Percentiles rank a stretch among this genome's conserved stretches.
phyloP scores from a whole-genome alignment of 768 basidiomycete species.

The Podaxis sp. region DNA sequence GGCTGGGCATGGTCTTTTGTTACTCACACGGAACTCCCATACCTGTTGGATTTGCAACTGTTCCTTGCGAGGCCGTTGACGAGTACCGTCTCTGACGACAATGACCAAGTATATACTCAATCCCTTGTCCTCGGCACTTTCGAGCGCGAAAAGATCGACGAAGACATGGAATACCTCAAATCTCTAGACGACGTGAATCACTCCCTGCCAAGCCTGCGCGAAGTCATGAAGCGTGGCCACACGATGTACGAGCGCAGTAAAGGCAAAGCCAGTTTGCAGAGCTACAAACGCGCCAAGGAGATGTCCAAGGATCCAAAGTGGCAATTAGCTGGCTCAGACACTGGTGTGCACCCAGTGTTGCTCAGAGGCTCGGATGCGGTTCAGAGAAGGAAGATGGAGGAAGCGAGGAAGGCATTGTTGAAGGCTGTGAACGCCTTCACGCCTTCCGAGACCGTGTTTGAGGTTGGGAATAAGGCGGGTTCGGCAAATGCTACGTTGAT shows the following conservation, averaged over 20 bases:
- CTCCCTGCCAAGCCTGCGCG: conserved; percentile 62
- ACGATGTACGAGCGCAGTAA: conserved; percentile 93
- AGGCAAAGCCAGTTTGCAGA: conserved; percentile 83
- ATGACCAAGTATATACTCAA: conserved; percentile 67
- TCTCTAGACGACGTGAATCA: conserved; percentile 64
- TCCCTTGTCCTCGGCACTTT: conserved; percentile 81
- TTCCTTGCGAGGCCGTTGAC: conserved; percentile 83
- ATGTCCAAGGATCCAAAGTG: conserved; percentile 75
- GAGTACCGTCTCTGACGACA: conserved; percentile 44
- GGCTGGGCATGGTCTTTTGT: conserved; percentile 98
- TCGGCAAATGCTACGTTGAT: conserved; percentile 69
- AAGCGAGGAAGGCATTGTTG: conserved; percentile 65
- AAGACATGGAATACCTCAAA: conserved; percentile 79
- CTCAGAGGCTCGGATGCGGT: conserved; percentile 38
- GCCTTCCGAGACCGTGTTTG: conserved; percentile 89
- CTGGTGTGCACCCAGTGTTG: conserved; percentile 72
- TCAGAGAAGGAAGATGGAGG: conserved; percentile 43
- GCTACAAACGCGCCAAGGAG: conserved; percentile 87
- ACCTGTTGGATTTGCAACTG: conserved; percentile 88
- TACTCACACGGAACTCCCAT: conserved; percentile 82
- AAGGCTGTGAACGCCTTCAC: conserved; percentile 78
- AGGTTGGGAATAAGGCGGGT: conserved; percentile 76
- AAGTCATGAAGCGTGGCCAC: conserved; percentile 88
- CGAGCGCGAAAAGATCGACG: conserved; percentile 75
- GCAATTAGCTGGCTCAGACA: conserved; percentile 64